phyloP scores from a whole-genome alignment of 202 grass and related monocot species.

The Digitaria exilis region DNA sequence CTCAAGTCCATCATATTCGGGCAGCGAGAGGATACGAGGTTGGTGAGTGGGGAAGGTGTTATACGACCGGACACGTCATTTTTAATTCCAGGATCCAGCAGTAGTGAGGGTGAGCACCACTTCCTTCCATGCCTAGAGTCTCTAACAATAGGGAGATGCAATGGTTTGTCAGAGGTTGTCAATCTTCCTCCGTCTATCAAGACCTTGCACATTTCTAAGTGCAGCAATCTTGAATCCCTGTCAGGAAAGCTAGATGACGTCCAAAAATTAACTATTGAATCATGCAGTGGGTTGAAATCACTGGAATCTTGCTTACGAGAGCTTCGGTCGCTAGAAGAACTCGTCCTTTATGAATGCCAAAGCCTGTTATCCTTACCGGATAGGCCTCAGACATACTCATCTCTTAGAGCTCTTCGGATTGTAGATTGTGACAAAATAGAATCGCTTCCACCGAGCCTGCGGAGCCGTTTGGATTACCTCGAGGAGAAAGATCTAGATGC shows the following conservation, averaged over 20 bases:
- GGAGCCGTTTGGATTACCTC: background rate
- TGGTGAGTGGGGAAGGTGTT: too few relatives aligned
- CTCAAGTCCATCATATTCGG: background rate
- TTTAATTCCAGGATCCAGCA: background rate
- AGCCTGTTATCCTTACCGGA: background rate
- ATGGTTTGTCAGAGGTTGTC: background rate
- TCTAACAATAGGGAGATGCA: too few relatives aligned
- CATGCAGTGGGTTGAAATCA: too few relatives aligned
- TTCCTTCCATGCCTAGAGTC: slow-evolving; percentile 1
- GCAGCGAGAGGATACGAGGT: background rate
- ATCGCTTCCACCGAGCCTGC: background rate
- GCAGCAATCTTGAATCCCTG: too few relatives aligned
- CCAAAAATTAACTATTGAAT: too few relatives aligned
- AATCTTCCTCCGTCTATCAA: background rate
- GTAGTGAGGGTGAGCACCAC: too few relatives aligned
- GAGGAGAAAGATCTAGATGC: background rate
- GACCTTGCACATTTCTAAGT: too few relatives aligned
- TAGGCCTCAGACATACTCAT: background rate
- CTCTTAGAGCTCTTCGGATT: background rate
- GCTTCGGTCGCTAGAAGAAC: background rate
- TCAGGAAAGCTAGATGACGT: too few relatives aligned
- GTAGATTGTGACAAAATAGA: background rate
- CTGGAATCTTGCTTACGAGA: background rate
- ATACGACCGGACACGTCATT: background rate
- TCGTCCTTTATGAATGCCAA: accelerated